Conservation (phyloP, 306 rosid species). For the Medicago lupulina region DNA sequence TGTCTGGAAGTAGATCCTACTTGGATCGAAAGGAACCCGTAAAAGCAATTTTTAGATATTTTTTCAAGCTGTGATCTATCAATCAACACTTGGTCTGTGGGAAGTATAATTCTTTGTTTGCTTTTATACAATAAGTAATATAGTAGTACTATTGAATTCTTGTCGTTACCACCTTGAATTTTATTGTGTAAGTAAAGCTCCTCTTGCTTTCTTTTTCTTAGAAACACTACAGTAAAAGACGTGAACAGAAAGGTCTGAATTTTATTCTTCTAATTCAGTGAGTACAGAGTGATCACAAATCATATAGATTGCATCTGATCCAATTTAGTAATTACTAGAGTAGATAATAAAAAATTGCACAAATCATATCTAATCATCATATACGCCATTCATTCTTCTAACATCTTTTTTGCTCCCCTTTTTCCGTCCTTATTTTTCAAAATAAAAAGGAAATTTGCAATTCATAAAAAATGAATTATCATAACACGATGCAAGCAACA, state of each 20-base stretch:
- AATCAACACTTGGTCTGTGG: conserved; percentile 10
- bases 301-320: no score
- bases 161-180: not conserved
- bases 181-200: conserved; percentile 7
- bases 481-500: not conserved
- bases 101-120: not conserved
- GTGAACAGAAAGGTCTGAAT: not conserved
- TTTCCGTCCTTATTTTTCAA: not conserved
- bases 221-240: not conserved
- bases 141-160: not conserved
- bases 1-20: conserved; percentile 49
- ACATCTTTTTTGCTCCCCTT: no score
- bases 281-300: no score
- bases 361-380: no score
- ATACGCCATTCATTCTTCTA: no score
- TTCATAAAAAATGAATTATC: not conserved
- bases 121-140: not conserved
- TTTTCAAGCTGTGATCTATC: conserved; percentile 12
- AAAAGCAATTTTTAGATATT: not conserved
- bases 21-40: conserved; percentile 40
- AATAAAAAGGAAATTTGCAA: not conserved
- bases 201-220: not conserved
- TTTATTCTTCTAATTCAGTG: no score
- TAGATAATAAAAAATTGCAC: no score
- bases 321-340: no score